Evolutionary conservation across 163 green algal species (phyloP), one percentile per base, ranked within the genome.

Genomic region (Chlorella variabilis): DNA sequence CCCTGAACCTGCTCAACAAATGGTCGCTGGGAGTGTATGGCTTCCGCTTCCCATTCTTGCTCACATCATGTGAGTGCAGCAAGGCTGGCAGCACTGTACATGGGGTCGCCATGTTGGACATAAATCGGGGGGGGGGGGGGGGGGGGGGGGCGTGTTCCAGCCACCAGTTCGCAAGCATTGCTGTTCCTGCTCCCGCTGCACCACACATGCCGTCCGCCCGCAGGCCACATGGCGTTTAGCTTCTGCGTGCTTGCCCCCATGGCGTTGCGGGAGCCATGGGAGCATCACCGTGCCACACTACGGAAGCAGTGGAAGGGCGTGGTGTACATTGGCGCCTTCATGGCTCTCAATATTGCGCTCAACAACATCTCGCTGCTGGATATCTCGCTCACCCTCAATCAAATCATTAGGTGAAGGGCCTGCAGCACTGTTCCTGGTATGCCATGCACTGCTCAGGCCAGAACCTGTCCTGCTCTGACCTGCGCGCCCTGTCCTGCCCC

Each of bases 301-400:
- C 23, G 49, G 9, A 84, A 79, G 76, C 87, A 91, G 67, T 92
- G 87, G 87, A 83, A 82, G 36, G 89, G 89, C 9, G 20, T 92
- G 15, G 36, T 86, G 1, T 85, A 75, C 81, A 91, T 92, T 38
- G 89, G 89, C 8, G n/a, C 77, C 0, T 90, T 88, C 66, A 88
- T 92, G 81, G 87, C 83, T 2, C 62, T 85, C 27, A 93, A 91
- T 71, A 87, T 93, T 6, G 69, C 80, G 3, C 82, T 92, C 36
- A 96, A 96, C 85, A 96, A 96, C 86, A 49, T 91, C 23, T 83
- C 39, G 13, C 84, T 96, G 33, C 76, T 93, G 2, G 82, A 81
- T 21, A 92, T 96, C 38, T 56, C 36, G 38, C 65, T 73, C 38
- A 73, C 65, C 3, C 38, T 73, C 21, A 73, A 73, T 21, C 65